Base-by-base conservation (phyloP, 768 basidiomycete genomes). In the Austroboletus festivus region DNA sequence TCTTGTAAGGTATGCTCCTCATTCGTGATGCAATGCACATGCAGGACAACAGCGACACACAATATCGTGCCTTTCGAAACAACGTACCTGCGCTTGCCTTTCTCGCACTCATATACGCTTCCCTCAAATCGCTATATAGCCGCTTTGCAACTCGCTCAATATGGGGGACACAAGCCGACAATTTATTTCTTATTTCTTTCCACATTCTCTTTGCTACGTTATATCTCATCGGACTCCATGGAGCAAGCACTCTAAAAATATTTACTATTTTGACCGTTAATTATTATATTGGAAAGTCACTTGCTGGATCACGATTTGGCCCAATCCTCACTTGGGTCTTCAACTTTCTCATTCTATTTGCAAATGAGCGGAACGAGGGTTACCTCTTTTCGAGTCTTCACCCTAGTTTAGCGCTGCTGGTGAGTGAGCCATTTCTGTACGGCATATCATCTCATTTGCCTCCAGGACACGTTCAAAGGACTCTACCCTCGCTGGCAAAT, bases 401-500 rank as follows among this genome's bases (percentile, higher is more conserved):
- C 38, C 68, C 83, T 0, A 63, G 69, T 3, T 61, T 95, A 23
- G 75, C 68, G 11, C 68, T 72, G 9, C 66, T 95, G 62, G 93
- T 93, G 60, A 48, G 85, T 65, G 30, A 30, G 15, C 21, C 35
- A 28, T 38, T 16, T 42, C 30, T 20, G 24, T 31, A 15, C 22
- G n/a, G 10, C 51, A 43, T 35, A 50, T 34, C 10, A 39, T 44
- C 42, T 55, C 7, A 55, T 24, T 42, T 46, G 51, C n/a, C 20
- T 23, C 24, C 44, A 91, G 86, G 88, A 90, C 58, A 51, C 58
- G 0, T 77, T 76, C 55, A 71, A 77, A 63, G 96, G 96, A 6
- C 70, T 89, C 16, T 86, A 94, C 52, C 89, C 93, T 11, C 78
- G 93, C 18, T 99, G 96, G 96, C 82, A 97, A 56, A 76, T 98